Evolutionary conservation across 257 asterid species (phyloP), one percentile per base, ranked within the genome.

Genomic region (Lycium barbarum): DNA sequence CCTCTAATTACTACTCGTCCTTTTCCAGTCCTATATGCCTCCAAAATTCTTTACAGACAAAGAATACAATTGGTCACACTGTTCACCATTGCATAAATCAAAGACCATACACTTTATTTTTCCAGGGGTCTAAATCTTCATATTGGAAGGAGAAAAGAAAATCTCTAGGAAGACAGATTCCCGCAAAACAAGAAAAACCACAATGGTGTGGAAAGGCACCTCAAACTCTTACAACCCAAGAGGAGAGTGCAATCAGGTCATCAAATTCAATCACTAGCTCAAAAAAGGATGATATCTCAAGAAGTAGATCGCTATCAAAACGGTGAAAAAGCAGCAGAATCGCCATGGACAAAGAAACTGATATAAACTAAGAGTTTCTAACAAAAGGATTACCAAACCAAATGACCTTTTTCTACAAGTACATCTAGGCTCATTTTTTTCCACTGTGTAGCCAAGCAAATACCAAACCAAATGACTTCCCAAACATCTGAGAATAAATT

Each of bases 1-100:
- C 99, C 99, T 94, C 99, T 92, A 65, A 97, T 92, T 72, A 95
- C 88, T 35, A 97, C 91, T 68, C 98, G 95, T 53, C 99, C 99
- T 82, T 94, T 93, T 82, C 99, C 99, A 89, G 96, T 93, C 88
- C 97, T 91, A 83, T 97, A 97, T 86, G 99, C 99, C 84, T 95
- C 99, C 86, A 95, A 86, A 81, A 97, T 95, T 85, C 99, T 47
- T 51, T 26, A 26, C 65, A 78, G 59, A 53, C 14, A 51, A 0
- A 51, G 26, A 51, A 70, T 70, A 38, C 20, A 70, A 74, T 74
- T 13, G 40, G 81, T 49, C 81, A 49, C 45, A 49, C 20, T 49
- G 62, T 49, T 74, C 22, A 74, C 22, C 20, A 22, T 49, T 13
- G 62, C 81, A 74, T 22, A 22, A 74, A 74, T 22, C 7, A 22